These are phyloP conservation scores for Ophiostoma ulmi DNA, from an alignment of 2,329 filamentous ascomycete genomes.

Conservation along the genomic window DNA sequence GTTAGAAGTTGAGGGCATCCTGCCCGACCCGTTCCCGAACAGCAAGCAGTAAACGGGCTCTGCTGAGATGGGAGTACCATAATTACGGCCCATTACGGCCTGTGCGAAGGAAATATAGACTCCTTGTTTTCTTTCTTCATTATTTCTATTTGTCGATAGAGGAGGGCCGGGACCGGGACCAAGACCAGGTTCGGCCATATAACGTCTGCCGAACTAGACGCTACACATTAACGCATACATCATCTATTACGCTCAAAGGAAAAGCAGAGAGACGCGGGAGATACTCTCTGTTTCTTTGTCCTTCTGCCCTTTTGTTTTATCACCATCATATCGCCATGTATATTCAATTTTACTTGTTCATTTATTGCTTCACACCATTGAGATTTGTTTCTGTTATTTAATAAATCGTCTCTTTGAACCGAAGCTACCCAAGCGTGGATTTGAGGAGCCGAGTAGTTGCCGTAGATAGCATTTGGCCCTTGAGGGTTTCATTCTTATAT, in stretches of 20 bases:
- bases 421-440: too few relatives aligned
- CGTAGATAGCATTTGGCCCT: too few relatives aligned
- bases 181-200: background rate
- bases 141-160: conserved; percentile 14
- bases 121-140: background rate
- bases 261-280: background rate
- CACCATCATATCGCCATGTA: background rate
- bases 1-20: conserved; percentile 91
- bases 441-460: too few relatives aligned
- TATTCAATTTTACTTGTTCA: conserved; percentile 4
- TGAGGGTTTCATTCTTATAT: too few relatives aligned
- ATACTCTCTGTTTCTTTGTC: background rate
- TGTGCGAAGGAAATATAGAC: background rate
- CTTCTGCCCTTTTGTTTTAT: background rate
- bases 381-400: background rate
- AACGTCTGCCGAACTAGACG: conserved; percentile 4
- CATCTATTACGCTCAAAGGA: conserved; percentile 6
- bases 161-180: background rate
- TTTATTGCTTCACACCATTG: background rate
- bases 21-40: conserved; percentile 68
- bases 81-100: too few relatives aligned
- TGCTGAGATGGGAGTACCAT: background rate
- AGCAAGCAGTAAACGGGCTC: conserved; percentile 43
- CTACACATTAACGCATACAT: conserved; percentile 12
- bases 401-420: too few relatives aligned